Evolutionary conservation across 345 rosid genomes (phyloP).

Genomic region (Bruguiera parviflora): DNA sequence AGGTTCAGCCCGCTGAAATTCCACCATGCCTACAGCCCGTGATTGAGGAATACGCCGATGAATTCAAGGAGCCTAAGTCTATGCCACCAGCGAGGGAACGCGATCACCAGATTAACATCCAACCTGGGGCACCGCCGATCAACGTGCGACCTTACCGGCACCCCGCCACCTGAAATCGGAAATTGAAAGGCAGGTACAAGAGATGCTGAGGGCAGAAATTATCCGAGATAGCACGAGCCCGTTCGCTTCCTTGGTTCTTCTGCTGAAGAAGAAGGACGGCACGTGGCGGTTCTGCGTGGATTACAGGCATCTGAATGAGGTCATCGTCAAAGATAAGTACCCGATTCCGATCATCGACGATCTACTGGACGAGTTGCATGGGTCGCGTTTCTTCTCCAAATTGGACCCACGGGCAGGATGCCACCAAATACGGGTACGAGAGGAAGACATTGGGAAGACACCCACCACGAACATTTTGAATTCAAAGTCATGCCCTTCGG

Average conservation of each 20-base stretch:
- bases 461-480: too few species aligned
- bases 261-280: background rate
- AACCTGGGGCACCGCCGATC: background rate
- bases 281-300: background rate
- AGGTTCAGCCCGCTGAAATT: too few species aligned
- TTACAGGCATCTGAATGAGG: background rate
- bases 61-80: too few species aligned
- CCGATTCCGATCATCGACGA: background rate
- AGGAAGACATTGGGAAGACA: background rate
- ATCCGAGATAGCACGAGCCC: background rate
- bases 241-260: background rate
- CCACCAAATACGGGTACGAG: background rate
- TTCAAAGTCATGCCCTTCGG: too few species aligned
- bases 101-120: too few species aligned
- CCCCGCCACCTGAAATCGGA: background rate
- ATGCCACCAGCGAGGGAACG: too few species aligned
- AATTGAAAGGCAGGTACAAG: background rate
- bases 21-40: too few species aligned
- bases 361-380: background rate
- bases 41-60: too few species aligned
- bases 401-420: background rate
- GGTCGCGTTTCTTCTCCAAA: background rate
- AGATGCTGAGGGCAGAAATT: background rate
- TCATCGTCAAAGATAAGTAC: background rate
- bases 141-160: background rate